Percentiles rank a stretch among this genome's conserved stretches.
Evolutionary conservation across 306 rosid species (phyloP).

Genomic region (Malus sieversii): DNA sequence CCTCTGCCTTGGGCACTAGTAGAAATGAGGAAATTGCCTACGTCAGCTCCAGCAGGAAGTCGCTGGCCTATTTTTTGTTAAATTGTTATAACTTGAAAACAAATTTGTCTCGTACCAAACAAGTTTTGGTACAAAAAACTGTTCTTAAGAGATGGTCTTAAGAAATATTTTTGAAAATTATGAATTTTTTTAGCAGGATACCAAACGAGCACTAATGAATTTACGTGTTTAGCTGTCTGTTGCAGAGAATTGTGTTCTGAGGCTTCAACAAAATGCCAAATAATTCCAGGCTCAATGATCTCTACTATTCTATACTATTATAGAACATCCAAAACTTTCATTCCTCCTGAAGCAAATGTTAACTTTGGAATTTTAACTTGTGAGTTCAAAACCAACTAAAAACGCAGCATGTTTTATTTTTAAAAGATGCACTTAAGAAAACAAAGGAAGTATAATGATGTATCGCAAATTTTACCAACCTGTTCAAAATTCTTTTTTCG

Average conservation of each 20-base stretch:
- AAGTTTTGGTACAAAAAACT: no score
- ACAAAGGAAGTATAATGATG: neutral
- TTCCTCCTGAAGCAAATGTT: neutral
- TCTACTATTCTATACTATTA: neutral
- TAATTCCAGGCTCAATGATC: neutral
- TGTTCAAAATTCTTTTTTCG: constrained; percentile 91
- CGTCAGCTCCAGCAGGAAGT: no score
- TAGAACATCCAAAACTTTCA: neutral
- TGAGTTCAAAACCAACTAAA: neutral
- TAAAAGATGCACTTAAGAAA: neutral
- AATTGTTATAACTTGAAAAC: no score
- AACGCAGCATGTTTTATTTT: neutral
- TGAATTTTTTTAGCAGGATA: no score
- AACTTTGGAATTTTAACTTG: neutral
- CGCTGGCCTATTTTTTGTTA: no score
- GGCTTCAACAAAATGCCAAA: neutral
- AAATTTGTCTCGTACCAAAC: no score
- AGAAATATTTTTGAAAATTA: no score
- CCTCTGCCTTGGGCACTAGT: no score
- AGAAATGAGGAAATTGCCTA: no score
- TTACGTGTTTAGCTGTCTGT: neutral
- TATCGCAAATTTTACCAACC: constrained; percentile 36
- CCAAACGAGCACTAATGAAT: neutral
- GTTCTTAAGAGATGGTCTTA: no score
- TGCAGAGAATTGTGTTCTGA: neutral